Evolutionary conservation across 805 yeast genomes (phyloP).

Genomic region (Zygoascus flipseniorum): DNA sequence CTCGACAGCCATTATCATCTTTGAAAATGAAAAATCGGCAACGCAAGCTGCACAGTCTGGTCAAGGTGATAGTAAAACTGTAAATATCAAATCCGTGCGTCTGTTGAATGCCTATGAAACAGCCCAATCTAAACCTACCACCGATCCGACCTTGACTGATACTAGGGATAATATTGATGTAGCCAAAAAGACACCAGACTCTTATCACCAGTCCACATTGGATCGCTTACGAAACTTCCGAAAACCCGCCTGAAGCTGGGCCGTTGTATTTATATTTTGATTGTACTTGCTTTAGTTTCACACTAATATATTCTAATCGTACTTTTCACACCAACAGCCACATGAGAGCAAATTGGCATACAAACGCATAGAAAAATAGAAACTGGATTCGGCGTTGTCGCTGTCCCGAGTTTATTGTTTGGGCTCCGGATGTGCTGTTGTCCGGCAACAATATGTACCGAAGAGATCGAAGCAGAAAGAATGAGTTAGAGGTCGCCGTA

Average conservation of each 20-base stretch:
- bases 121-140: too few relatives aligned
- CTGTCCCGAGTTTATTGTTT: conserved; percentile 50
- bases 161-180: too few relatives aligned
- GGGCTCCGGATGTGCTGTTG: conserved; percentile 37
- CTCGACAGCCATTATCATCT: background rate
- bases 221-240: background rate
- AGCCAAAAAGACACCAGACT: background rate
- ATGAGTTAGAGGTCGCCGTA: conserved; percentile 47
- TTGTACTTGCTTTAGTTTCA: too few relatives aligned
- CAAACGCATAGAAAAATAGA: conserved; percentile 73
- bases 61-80: background rate
- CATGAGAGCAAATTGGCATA: conserved; percentile 67
- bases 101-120: background rate
- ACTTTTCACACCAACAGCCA: conserved; percentile 45
- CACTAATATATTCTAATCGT: too few relatives aligned
- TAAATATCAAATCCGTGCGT: background rate
- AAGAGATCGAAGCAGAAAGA: conserved; percentile 43
- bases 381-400: conserved; percentile 80
- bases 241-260: background rate
- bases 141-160: too few relatives aligned
- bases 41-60: background rate
- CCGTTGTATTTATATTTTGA: too few relatives aligned
- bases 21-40: background rate
- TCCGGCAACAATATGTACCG: conserved; percentile 61
- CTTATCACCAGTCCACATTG: background rate